These are phyloP conservation scores for Ormosia semicastrata DNA, from an alignment of 306 rosid genomes.

Conservation along the genomic window DNA sequence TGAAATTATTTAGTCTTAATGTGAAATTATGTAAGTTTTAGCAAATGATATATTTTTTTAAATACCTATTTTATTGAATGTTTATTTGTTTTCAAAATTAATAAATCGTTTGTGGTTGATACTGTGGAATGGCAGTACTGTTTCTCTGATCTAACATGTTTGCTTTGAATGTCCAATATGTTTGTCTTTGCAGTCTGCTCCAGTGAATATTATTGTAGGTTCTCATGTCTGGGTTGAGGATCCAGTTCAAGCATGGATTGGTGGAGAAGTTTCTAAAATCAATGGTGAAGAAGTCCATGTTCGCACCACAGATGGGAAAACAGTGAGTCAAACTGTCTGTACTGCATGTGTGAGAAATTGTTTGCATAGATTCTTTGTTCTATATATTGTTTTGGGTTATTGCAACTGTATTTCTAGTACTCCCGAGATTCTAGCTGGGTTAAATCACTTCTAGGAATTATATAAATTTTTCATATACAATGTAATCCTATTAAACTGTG, in stretches of 20 bases:
- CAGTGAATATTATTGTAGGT: conserved; percentile 94
- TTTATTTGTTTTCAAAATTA: neutral
- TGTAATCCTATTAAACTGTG: conserved; percentile 10
- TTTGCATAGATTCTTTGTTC: conserved; percentile 15
- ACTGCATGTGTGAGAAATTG: conserved; percentile 4
- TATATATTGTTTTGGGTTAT: conserved; percentile 18
- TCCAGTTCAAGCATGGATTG: conserved; percentile 85
- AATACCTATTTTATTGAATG: neutral
- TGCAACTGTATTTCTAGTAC: neutral
- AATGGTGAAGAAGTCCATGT: conserved; percentile 80
- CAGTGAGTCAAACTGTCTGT: conserved; percentile 54
- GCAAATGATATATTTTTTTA: neutral
- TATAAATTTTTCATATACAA: neutral
- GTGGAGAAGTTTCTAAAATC: conserved; percentile 87
- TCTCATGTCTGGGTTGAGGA: conserved; percentile 99
- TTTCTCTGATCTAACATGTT: conserved; percentile 28
- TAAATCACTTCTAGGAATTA: neutral
- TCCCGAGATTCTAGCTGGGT: neutral
- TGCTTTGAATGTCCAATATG: conserved; percentile 20
- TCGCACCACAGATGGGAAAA: conserved; percentile 62
- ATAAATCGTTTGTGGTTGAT: conserved; percentile 1
- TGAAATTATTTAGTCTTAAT: conserved; percentile 1
- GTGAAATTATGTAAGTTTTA: conserved; percentile 11
- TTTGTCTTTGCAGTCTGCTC: conserved; percentile 73
- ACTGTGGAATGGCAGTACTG: neutral